Evolutionary conservation across 192 early-diverging fungal species (phyloP).

Genomic region (Geranomyces variabilis): DNA sequence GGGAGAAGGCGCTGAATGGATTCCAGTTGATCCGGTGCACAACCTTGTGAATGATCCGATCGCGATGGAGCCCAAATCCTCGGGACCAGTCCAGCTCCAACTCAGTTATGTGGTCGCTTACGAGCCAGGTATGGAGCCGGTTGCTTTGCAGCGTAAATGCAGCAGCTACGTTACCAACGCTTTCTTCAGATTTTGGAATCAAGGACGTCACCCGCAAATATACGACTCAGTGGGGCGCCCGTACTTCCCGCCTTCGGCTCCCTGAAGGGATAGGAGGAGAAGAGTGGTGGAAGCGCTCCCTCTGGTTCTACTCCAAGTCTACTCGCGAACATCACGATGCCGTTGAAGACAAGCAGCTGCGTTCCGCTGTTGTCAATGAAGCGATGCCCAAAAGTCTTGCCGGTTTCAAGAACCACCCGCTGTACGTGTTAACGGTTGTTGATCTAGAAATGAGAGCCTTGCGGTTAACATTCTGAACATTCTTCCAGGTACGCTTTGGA

Average conservation of each 20-base stretch:
- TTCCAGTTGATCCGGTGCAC: slow-evolving; percentile 60
- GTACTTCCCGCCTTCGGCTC: slow-evolving; percentile 38
- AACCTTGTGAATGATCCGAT: slow-evolving; percentile 55
- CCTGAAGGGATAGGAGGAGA: slow-evolving; percentile 23
- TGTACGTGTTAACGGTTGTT: slow-evolving; percentile 46
- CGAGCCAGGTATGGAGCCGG: slow-evolving; percentile 41
- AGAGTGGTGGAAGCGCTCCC: slow-evolving; percentile 44
- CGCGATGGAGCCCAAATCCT: slow-evolving; percentile 56
- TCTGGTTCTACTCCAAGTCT: slow-evolving; percentile 45
- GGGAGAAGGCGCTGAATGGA: slow-evolving; percentile 24
- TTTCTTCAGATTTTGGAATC: slow-evolving; percentile 36
- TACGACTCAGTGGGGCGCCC: slow-evolving; percentile 52
- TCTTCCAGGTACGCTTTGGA: slow-evolving; percentile 75
- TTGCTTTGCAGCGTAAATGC: too few relatives aligned
- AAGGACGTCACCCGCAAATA: slow-evolving; percentile 77
- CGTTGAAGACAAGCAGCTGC: slow-evolving; percentile 57
- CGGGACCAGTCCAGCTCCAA: slow-evolving; percentile 44
- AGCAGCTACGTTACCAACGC: not conserved
- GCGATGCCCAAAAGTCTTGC: slow-evolving; percentile 77
- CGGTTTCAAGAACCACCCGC: slow-evolving; percentile 80
- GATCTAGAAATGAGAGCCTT: not conserved
- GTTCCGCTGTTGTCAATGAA: slow-evolving; percentile 49
- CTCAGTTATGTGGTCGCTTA: slow-evolving; percentile 69
- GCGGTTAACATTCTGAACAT: not conserved
- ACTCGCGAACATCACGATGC: slow-evolving; percentile 34